Evolutionary conservation across 2,329 filamentous ascomycete genomes (phyloP).

Genomic region (Ophiostoma piceae): DNA sequence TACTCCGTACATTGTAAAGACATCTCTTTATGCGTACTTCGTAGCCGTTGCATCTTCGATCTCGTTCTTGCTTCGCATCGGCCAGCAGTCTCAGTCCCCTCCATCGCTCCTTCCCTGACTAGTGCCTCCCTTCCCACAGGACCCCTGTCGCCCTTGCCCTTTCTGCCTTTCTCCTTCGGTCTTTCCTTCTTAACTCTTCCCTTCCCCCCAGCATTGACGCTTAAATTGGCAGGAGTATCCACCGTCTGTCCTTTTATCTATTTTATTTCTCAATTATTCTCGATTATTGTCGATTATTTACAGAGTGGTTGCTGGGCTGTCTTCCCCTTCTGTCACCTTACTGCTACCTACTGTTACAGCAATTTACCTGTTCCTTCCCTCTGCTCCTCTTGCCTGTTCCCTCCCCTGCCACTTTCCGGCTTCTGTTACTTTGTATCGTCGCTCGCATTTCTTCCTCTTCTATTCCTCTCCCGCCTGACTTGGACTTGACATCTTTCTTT

Average conservation of each 20-base stretch:
- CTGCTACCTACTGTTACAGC: constrained; percentile 12
- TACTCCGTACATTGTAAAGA: background rate
- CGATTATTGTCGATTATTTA: background rate
- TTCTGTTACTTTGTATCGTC: constrained; percentile 5
- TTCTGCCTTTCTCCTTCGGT: background rate
- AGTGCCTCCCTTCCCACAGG: constrained; percentile 4
- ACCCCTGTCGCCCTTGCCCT: constrained; percentile 3
- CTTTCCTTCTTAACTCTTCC: background rate
- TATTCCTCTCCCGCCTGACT: constrained; percentile 15
- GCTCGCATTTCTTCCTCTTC: constrained; percentile 12
- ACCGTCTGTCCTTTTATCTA: constrained; percentile 16
- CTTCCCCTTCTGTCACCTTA: constrained; percentile 17
- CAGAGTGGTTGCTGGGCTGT: constrained; percentile 20
- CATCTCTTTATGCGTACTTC: no score
- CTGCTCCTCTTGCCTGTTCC: background rate
- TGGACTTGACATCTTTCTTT: background rate
- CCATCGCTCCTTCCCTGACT: constrained; percentile 7
- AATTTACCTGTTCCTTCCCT: constrained; percentile 12
- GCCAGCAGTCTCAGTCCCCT: background rate
- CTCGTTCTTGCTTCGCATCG: background rate
- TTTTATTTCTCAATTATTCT: background rate
- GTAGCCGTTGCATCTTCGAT: background rate
- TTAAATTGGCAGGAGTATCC: constrained; percentile 14
- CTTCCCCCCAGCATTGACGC: background rate
- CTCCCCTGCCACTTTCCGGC: constrained; percentile 11